Evolutionary conservation across 73 alveolate species (phyloP).

Genomic region (Tetrahymena borealis): DNA sequence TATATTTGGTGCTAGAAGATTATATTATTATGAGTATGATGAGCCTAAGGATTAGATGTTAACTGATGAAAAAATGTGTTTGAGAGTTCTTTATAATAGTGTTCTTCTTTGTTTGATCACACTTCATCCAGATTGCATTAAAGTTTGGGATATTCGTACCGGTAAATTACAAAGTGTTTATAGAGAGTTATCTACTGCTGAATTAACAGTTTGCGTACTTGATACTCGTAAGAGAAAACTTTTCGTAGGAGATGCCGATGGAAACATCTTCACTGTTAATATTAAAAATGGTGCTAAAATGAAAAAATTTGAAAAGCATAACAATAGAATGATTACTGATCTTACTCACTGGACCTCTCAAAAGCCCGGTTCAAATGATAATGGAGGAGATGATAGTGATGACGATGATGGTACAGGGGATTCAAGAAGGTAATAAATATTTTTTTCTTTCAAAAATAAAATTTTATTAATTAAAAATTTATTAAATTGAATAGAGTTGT

Average conservation of each 20-base stretch:
- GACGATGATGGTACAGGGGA: slow-evolving; percentile 56
- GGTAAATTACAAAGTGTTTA: slow-evolving; percentile 90
- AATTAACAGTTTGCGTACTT: slow-evolving; percentile 85
- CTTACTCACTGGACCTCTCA: slow-evolving; percentile 64
- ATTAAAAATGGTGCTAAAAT: slow-evolving; percentile 96
- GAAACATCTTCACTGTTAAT: slow-evolving; percentile 87
- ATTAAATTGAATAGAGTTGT: slow-evolving; percentile 4
- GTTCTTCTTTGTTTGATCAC: slow-evolving; percentile 90
- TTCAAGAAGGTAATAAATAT: slow-evolving; percentile 62
- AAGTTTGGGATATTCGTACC: slow-evolving; percentile 93
- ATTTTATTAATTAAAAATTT: background rate
- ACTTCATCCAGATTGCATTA: slow-evolving; percentile 94
- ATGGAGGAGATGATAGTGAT: slow-evolving; percentile 38
- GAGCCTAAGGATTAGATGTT: slow-evolving; percentile 96
- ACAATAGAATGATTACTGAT: slow-evolving; percentile 64
- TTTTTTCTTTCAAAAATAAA: slow-evolving; percentile 43
- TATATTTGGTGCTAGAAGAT: slow-evolving; percentile 89
- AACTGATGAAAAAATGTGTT: slow-evolving; percentile 91
- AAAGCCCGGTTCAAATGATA: slow-evolving; percentile 19
- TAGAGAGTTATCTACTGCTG: slow-evolving; percentile 89
- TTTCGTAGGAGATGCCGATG: slow-evolving; percentile 93
- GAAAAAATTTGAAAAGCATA: slow-evolving; percentile 87
- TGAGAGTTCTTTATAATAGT: slow-evolving; percentile 87
- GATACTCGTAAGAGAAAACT: slow-evolving; percentile 91
- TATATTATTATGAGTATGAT: slow-evolving; percentile 93